Evolutionary conservation across 768 basidiomycete species (phyloP), one percentile per base, ranked within the genome.

Genomic region (Boletus rubroflammeus): DNA sequence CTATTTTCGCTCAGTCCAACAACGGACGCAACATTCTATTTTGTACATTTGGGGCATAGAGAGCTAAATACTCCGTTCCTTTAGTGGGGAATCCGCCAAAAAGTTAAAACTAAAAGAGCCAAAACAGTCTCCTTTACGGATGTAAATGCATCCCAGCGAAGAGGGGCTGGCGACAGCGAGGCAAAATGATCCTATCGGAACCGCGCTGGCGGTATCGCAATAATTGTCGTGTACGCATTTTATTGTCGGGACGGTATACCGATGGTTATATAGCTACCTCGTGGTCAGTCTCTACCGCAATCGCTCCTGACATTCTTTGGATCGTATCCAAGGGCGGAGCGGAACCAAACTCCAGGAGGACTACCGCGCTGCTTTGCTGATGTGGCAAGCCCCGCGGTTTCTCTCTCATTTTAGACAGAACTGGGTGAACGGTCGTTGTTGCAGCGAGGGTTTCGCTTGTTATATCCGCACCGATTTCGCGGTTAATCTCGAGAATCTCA

Each of bases 91-190:
- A 54, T 57, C 50, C 52, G 66, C 59, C 57, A 72, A 71, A 71
- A 71, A 62, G 62, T 43, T 60, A 61, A 73, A 71, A 70, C 67
- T 25, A 48, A 67, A 68, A 69, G 65, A 72, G 71, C 62, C 65
- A 73, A 73, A 67, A 59, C 53, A 52, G 59, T 57, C 56, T 55
- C 66, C 61, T 52, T 62, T 61, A 51, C 58, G 66, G 62, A 41
- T 40, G 45, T 55, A 45, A 60, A 55, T 41, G 42, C 48, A 57
- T 42, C 51, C 58, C 57, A 57, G 53, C 58, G 54, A 58, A 59
- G 56, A 41, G 49, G 56, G 60, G 49, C 48, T 56, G 51, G 56
- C 31, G 44, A 56, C 44, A 59, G 60, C 57, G 61, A 56, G 59
- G 56, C 49, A 50, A 55, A 66, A 61, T 60, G 59, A 57, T 61